These are phyloP conservation scores for Typha latifolia DNA, from an alignment of 176 grass and related monocot species.

Conservation along the genomic window DNA sequence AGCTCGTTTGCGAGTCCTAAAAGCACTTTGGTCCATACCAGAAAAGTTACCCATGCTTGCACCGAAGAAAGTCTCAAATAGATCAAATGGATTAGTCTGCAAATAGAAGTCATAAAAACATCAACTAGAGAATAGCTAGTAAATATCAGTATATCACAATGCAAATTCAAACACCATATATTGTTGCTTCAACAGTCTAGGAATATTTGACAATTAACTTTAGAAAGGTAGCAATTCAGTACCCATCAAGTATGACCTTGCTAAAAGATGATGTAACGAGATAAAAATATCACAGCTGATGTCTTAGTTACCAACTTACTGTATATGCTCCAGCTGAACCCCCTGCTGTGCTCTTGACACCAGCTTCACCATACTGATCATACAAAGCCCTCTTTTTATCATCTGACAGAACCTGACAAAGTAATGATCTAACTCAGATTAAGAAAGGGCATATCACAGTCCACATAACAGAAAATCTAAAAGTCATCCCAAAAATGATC, in stretches of 20 bases:
- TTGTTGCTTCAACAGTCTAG: background rate
- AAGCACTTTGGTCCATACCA: constrained; percentile 71
- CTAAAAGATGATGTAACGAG: constrained; percentile 10
- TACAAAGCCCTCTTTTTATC: constrained; percentile 90
- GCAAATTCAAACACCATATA: background rate
- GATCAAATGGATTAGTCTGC: constrained; percentile 96
- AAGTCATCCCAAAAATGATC: no score
- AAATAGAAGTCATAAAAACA: constrained; percentile 16
- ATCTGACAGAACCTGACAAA: constrained; percentile 88
- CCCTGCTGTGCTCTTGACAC: constrained; percentile 84
- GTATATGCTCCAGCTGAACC: constrained; percentile 82
- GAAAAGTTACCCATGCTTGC: constrained; percentile 89
- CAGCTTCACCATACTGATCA: constrained; percentile 98
- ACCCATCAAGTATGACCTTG: background rate
- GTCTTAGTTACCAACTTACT: constrained; percentile 22
- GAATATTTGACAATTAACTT: background rate
- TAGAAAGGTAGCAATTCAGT: background rate
- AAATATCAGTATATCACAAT: background rate
- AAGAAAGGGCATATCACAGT: background rate
- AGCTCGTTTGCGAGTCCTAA: constrained; percentile 70
- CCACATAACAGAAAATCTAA: no score
- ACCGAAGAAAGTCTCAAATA: constrained; percentile 96
- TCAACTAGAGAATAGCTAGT: background rate
- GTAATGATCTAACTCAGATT: constrained; percentile 13
- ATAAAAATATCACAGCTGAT: constrained; percentile 23